Percentiles rank a stretch among this genome's conserved stretches.
These are phyloP conservation scores for Tothia fuscella DNA, from an alignment of 2,329 filamentous ascomycete species.

Conservation along the genomic window DNA sequence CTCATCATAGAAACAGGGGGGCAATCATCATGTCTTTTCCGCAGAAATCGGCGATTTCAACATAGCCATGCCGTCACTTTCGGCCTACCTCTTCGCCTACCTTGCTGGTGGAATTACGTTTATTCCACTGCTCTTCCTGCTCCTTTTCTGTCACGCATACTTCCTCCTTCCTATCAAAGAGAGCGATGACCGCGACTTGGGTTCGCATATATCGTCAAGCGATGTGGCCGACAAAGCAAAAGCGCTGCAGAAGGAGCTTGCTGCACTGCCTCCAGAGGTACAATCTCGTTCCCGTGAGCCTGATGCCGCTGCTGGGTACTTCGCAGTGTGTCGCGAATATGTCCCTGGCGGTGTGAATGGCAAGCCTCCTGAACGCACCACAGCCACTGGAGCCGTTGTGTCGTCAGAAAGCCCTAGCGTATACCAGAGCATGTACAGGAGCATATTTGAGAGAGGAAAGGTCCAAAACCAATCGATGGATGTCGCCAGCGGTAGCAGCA, in stretches of 20 bases:
- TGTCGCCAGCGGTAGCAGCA: conserved; percentile 36
- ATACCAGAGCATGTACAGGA: conserved; percentile 96
- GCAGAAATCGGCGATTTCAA: no score
- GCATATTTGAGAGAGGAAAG: conserved; percentile 68
- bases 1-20: no score
- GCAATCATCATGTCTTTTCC: no score
- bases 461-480: conserved; percentile 48
- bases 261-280: conserved; percentile 50
- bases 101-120: conserved; percentile 81
- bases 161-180: conserved; percentile 45
- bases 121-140: conserved; percentile 55
- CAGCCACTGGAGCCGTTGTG: conserved; percentile 66
- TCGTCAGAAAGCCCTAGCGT: conserved; percentile 79
- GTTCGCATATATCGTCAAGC: no score
- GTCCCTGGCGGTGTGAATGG: conserved; percentile 84
- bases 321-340: conserved; percentile 90
- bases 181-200: conserved; percentile 31
- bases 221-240: conserved; percentile 24
- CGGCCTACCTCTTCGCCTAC: conserved; percentile 60
- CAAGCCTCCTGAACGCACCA: conserved; percentile 77
- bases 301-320: conserved; percentile 81
- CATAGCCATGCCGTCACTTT: conserved; percentile 24
- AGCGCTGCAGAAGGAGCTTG: conserved; percentile 36
- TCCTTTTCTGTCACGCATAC: conserved; percentile 55
- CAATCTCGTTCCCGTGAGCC: conserved; percentile 45